phyloP scores from a whole-genome alignment of 2,329 filamentous ascomycete genomes.

The Niveomyces coronatus region DNA sequence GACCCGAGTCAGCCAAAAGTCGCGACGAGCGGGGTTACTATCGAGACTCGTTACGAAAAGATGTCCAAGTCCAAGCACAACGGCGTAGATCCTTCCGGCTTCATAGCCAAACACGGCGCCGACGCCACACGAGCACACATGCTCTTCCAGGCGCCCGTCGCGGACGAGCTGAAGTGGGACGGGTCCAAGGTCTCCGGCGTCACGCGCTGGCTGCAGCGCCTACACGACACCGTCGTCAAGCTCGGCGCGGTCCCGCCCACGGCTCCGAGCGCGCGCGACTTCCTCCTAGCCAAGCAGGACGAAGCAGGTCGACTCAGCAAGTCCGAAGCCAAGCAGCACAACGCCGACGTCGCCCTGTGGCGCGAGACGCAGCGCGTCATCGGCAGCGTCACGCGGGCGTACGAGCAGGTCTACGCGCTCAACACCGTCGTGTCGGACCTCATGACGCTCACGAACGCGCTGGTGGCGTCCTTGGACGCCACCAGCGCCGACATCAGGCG shows the following conservation, averaged over 20 bases:
- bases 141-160: conserved; percentile 78
- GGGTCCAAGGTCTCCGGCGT: conserved; percentile 72
- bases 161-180: conserved; percentile 80
- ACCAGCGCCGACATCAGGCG: conserved; percentile 34
- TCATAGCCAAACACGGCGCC: conserved; percentile 66
- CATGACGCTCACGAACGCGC: conserved; percentile 66
- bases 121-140: conserved; percentile 81
- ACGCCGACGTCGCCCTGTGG: conserved; percentile 46
- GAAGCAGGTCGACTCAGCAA: conserved; percentile 21
- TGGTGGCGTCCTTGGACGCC: conserved; percentile 37
- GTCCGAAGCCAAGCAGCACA: conserved; percentile 28
- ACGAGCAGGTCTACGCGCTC: conserved; percentile 61
- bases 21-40: conserved; percentile 45
- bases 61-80: conserved; percentile 97
- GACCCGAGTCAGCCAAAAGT: conserved; percentile 48
- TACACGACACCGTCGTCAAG: conserved; percentile 46
- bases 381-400: conserved; percentile 53
- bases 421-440: conserved; percentile 79
- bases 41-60: conserved; percentile 67
- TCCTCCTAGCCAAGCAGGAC: conserved; percentile 26
- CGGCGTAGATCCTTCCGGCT: conserved; percentile 68
- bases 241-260: conserved; percentile 13
- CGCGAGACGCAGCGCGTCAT: conserved; percentile 59
- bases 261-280: conserved; percentile 18
- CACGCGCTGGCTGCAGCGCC: conserved; percentile 65